Evolutionary conservation across 2,329 filamentous ascomycete genomes (phyloP).

Genomic region (Emmonsiellopsis sp.): DNA sequence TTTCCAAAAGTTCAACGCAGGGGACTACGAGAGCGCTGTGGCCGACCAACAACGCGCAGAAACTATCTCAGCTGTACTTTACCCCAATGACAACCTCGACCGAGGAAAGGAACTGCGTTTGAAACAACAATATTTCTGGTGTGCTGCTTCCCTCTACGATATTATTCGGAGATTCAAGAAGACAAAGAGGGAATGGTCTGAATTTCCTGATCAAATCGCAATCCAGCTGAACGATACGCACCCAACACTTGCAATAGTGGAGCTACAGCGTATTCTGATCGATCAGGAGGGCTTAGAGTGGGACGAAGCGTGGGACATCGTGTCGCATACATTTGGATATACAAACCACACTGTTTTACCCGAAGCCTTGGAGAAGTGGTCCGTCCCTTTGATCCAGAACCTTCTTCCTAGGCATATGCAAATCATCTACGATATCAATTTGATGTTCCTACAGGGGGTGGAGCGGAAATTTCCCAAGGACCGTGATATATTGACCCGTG

Average conservation of each 20-base stretch:
- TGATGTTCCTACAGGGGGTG: constrained; percentile 82
- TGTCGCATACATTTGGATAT: constrained; percentile 76
- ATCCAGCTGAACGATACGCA: constrained; percentile 99
- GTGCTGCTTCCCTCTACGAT: constrained; percentile 88
- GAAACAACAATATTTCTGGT: constrained; percentile 99
- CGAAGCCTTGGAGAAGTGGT: constrained; percentile 97
- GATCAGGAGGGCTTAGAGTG: constrained; percentile 87
- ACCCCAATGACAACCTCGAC: constrained; percentile 95
- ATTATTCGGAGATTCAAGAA: constrained; percentile 99
- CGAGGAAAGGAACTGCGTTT: constrained; percentile 91
- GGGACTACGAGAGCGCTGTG: constrained; percentile 95
- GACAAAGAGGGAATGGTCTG: constrained; percentile 77
- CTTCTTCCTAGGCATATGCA: constrained; percentile 88
- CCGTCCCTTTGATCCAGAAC: constrained; percentile 83
- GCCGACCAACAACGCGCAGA: constrained; percentile 98
- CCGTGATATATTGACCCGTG: constrained; percentile 69
- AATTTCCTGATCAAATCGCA: constrained; percentile 89
- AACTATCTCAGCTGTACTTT: constrained; percentile 94
- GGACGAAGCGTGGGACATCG: constrained; percentile 84
- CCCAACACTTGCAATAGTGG: constrained; percentile 89
- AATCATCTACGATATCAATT: constrained; percentile 97
- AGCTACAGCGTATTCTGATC: constrained; percentile 83
- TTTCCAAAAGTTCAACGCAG: constrained; percentile 98
- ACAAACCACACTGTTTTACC: constrained; percentile 98
- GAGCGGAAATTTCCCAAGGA: constrained; percentile 87